Conservation (phyloP, 2,329 filamentous ascomycete species). For the Aureobasidium subglaciale region DNA sequence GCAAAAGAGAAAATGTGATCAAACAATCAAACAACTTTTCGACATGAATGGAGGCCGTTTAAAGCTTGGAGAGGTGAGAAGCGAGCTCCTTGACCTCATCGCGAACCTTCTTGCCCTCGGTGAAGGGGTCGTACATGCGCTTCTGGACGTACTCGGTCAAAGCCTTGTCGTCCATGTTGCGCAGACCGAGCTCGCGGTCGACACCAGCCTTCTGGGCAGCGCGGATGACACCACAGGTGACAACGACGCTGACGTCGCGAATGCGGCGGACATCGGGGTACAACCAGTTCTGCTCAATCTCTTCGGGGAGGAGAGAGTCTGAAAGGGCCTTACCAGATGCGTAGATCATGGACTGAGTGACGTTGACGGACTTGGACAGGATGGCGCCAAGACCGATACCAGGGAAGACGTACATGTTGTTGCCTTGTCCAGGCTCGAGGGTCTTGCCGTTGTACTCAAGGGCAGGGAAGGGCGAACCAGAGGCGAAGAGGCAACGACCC, state of each 20-base stretch:
- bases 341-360: constrained; percentile 97
- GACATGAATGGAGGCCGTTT: background rate
- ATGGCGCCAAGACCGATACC: constrained; percentile 92
- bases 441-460: constrained; percentile 43
- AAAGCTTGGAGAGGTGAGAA: constrained; percentile 16
- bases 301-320: constrained; percentile 69
- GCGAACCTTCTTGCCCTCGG: constrained; percentile 35
- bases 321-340: constrained; percentile 78
- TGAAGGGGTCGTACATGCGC: constrained; percentile 47
- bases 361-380: constrained; percentile 73
- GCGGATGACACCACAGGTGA: constrained; percentile 89
- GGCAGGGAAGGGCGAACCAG: constrained; percentile 81
- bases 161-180: constrained; percentile 58
- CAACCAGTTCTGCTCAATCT: constrained; percentile 75
- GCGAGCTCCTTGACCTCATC: constrained; percentile 22
- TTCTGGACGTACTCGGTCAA: constrained; percentile 59
- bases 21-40: constrained; percentile 5
- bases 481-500: constrained; percentile 86
- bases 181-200: constrained; percentile 51
- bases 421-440: constrained; percentile 55
- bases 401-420: constrained; percentile 92
- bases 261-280: constrained; percentile 91
- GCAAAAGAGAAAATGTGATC: background rate
- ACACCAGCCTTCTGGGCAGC: constrained; percentile 72
- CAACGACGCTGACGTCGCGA: constrained; percentile 76